Evolutionary conservation across 164 flowering plant genomes (phyloP).

Genomic region (Berberis vulgaris): DNA sequence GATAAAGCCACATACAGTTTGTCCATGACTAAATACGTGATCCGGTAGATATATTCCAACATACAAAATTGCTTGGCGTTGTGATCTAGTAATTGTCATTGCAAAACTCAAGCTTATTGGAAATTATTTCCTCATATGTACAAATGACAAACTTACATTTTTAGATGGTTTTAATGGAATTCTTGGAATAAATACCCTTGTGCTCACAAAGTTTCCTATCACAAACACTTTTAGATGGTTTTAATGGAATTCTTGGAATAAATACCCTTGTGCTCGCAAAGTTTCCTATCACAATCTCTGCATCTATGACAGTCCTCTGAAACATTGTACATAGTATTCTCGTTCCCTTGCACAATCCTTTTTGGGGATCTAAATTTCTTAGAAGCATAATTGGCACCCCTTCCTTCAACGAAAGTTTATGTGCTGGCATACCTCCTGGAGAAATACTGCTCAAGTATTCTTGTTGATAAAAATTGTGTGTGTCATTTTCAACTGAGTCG

Average conservation of each 20-base stretch:
- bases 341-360: background rate
- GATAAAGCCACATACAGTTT: too few species aligned
- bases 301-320: background rate
- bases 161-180: too few species aligned
- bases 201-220: too few species aligned
- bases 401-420: background rate
- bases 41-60: too few species aligned
- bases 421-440: background rate
- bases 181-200: too few species aligned
- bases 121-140: background rate
- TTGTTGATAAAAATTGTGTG: background rate
- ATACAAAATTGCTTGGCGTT: too few species aligned
- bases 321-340: background rate
- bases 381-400: background rate
- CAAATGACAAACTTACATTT: background rate
- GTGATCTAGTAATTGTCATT: too few species aligned
- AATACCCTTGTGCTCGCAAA: background rate
- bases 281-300: background rate
- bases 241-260: background rate
- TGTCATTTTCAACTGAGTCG: background rate
- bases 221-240: background rate
- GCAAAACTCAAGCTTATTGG: too few species aligned
- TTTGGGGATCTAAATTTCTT: background rate
- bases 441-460: background rate
- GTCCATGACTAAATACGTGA: too few species aligned